Evolutionary conservation across 768 basidiomycete species (phyloP), one percentile per base, ranked within the genome.

Genomic region (Saitozyma podzolica): DNA sequence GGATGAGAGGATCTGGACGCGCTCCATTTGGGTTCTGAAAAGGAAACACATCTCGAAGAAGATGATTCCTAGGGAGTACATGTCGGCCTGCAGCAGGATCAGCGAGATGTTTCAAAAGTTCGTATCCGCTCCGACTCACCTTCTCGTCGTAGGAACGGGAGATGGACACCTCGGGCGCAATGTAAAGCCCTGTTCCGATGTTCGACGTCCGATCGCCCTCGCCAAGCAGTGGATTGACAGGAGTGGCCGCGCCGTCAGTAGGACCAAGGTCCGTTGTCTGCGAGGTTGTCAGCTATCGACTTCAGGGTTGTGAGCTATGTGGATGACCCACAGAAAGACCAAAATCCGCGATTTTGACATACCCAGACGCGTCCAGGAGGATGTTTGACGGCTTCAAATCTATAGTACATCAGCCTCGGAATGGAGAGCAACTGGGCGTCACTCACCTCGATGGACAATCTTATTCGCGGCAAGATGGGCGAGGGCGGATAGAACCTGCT

Each of bases 1-100:
- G 54, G 88, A 86, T 68, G 90, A 89, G 0, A 97, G 83, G 19
- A 93, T 91, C 0, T 84, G 86, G 45, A 90, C 89, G 19, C 93
- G 86, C 73, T 97, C 93, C 17, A 89, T 84, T 1, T 86, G 87
- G 0, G 93, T 96, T 10, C 85, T 81, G 80, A 96, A 82, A 72
- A 79, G 69, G 64, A 88, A 91, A 77, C 91, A 93, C 92, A 96
- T 95, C 81, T 97, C 94, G 72, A 97, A 96, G 80, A 96, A 96
- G 13, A 96, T 93, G 67, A 97, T 87, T 20, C 93, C 94, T 9
- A 95, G 84, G 77, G 91, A 92, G 75, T 94, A 97, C 85, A 97
- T 88, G 71, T 97, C 94, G 0, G 92, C 93, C 29, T 29, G 29
- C 2, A 5, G 29, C 29, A 29, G 29, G 29, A 29, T 29, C 29